Percentiles rank a stretch among this genome's conserved stretches.
phyloP scores from a whole-genome alignment of 176 grass and related monocot genomes.

The Olyra latifolia region DNA sequence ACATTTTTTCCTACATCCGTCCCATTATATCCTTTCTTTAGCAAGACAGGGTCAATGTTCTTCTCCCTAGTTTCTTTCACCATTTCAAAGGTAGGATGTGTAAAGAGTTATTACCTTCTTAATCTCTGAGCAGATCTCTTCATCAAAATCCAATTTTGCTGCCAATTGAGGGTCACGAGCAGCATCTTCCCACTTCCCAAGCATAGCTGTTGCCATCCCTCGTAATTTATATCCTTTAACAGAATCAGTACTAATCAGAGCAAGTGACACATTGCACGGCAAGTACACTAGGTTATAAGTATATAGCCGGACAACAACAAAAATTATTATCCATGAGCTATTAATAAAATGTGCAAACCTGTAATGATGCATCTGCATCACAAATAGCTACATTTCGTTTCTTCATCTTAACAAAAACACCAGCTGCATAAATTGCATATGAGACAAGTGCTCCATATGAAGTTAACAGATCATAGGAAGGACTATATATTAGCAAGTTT shows the following conservation, averaged over 20 bases:
- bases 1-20: too few relatives aligned
- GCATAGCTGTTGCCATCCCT: slow-evolving; percentile 73
- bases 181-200: slow-evolving; percentile 73
- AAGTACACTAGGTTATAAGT: slow-evolving; percentile 22
- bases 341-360: slow-evolving; percentile 40
- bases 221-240: slow-evolving; percentile 77
- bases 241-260: slow-evolving; percentile 74
- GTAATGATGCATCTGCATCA: slow-evolving; percentile 69
- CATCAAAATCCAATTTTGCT: slow-evolving; percentile 71
- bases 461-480: background rate
- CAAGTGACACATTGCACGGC: background rate
- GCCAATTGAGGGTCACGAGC: slow-evolving; percentile 63
- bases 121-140: slow-evolving; percentile 61
- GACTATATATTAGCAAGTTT: background rate
- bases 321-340: slow-evolving; percentile 12
- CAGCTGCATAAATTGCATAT: slow-evolving; percentile 46
- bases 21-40: slow-evolving; percentile 17
- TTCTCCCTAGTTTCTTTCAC: background rate
- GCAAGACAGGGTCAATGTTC: background rate
- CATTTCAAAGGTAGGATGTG: background rate
- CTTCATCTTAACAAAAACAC: slow-evolving; percentile 52
- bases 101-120: slow-evolving; percentile 59
- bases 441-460: background rate
- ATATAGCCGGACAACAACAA: slow-evolving; percentile 10
- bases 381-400: slow-evolving; percentile 71